phyloP scores from a whole-genome alignment of 2,329 filamentous ascomycete genomes.

The Pseudogymnoascus sp. region DNA sequence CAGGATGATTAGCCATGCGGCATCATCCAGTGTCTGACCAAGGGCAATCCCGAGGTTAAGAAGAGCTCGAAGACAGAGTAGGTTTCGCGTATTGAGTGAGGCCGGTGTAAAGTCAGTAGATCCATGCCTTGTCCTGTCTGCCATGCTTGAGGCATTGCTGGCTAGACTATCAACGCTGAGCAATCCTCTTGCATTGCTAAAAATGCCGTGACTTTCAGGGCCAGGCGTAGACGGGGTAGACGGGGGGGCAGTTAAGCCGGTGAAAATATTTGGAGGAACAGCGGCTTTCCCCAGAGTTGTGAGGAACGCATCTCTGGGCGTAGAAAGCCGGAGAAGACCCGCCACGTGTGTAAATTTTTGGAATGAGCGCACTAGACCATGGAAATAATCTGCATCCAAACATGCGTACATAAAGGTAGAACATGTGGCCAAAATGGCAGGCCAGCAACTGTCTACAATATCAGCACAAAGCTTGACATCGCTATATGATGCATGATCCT shows the following conservation, averaged over 20 bases:
- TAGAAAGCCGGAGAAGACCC: slow-evolving; percentile 72
- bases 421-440: slow-evolving; percentile 85
- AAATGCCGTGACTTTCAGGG: slow-evolving; percentile 47
- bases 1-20: slow-evolving; percentile 83
- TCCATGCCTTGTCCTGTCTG: slow-evolving; percentile 50
- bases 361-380: slow-evolving; percentile 81
- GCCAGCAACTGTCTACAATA: slow-evolving; percentile 90
- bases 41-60: slow-evolving; percentile 94
- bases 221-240: slow-evolving; percentile 37
- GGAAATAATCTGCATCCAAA: slow-evolving; percentile 88
- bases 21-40: slow-evolving; percentile 67
- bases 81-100: slow-evolving; percentile 74
- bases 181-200: slow-evolving; percentile 62
- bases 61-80: slow-evolving; percentile 81
- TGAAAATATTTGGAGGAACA: slow-evolving; percentile 70
- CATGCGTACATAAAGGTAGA: slow-evolving; percentile 92
- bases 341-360: slow-evolving; percentile 94
- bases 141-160: slow-evolving; percentile 44
- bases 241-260: slow-evolving; percentile 44
- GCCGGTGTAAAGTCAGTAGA: slow-evolving; percentile 45
- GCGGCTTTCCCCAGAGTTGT: slow-evolving; percentile 91
- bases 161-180: slow-evolving; percentile 65
- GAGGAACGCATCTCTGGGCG: slow-evolving; percentile 86
- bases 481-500: slow-evolving; percentile 59
- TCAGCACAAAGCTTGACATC: slow-evolving; percentile 70